A percentile compares a stretch with the other conserved stretches of the same genome.
These are phyloP conservation scores for Hypoxylon sp. DNA, from an alignment of 2,329 filamentous ascomycete genomes.

Conservation along the genomic window DNA sequence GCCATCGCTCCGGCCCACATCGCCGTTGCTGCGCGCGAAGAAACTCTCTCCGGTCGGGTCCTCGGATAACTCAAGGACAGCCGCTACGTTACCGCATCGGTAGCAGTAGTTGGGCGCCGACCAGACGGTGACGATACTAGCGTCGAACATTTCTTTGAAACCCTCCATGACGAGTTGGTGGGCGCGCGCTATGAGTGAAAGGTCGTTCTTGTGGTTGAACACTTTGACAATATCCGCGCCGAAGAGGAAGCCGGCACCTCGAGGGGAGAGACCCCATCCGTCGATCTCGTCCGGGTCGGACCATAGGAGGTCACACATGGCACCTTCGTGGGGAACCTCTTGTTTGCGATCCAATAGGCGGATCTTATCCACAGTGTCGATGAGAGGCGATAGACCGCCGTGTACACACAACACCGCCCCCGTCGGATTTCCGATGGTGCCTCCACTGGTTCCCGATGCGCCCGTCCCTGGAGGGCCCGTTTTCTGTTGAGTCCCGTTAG, in stretches of 20 bases:
- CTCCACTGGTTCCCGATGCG: constrained; percentile 78
- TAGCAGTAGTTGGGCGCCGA: constrained; percentile 98
- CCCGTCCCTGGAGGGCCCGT: constrained; percentile 84
- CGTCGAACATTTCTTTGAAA: constrained; percentile 99
- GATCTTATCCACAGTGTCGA: constrained; percentile 96
- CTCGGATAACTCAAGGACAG: constrained; percentile 92
- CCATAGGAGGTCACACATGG: constrained; percentile 99
- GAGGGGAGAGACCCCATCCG: constrained; percentile 94
- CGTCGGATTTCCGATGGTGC: constrained; percentile 75
- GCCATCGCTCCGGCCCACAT: constrained; percentile 69
- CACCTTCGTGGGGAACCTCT: constrained; percentile 97
- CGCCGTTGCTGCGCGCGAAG: constrained; percentile 79
- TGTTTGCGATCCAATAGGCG: constrained; percentile 95
- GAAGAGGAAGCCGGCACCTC: constrained; percentile 95
- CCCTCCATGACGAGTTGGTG: constrained; percentile 99
- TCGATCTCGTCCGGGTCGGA: constrained; percentile 98
- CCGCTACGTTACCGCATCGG: constrained; percentile 94
- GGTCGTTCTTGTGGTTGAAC: constrained; percentile 95
- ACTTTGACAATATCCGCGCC: constrained; percentile 95
- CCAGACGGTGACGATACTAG: constrained; percentile 98
- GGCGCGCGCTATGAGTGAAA: constrained; percentile 91
- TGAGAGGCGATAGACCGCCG: constrained; percentile 89
- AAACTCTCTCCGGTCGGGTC: constrained; percentile 82
- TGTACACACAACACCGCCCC: constrained; percentile 96
- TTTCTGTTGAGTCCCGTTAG: constrained; percentile 61